Base-by-base conservation (phyloP, 164 flowering plant species). In the Warburgia ugandensis region DNA sequence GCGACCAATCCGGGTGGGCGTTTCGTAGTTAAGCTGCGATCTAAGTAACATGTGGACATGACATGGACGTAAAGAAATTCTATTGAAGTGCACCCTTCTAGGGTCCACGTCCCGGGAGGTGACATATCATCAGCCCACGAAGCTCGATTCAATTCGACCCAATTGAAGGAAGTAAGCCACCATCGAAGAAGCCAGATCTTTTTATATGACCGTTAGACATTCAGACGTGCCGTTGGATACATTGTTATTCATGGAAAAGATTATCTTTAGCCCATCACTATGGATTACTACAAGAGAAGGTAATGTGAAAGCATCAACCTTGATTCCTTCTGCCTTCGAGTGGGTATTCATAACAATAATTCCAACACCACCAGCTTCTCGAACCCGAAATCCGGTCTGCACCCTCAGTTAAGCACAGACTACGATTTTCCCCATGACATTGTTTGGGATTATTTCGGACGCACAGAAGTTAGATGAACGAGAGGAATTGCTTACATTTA, bases 341-440 rank as follows among this genome's bases (percentile, higher is more conserved):
- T 20, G 22, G 7, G 3, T 4, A 29, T 41, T 41, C 40, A 44
- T 6, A 26, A 4, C 21, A 8, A 55, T 32, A 13, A 55, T n/a
- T 23, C 49, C 58, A 10, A 26, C 58, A 14, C 58, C 58, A 14
- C 58, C 50, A 1, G 58, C 58, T 3, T 9, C 31, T 44, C 21
- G 19, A 6, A 55, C 50, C 4, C 12, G 29, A 25, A 30, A 22
- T 17, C 55, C 55, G 2, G 9, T n/a, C 19, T 9, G 6, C 11
- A 29, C 45, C 13, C n/a, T n/a, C n/a, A n/a, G n/a, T n/a, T n/a
- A 9, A 2, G 13, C 56, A n/a, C 56, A 53, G 6, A 53, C 26
- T 3, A 53, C 46, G 16, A 53, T 52, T 47, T 53, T 53, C 29
- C 56, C 56, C 46, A 42, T 30, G 26, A 52, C 55, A 38, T 52